phyloP scores from a whole-genome alignment of 2,329 filamentous ascomycete species.

The Canariomyces notabilis region DNA sequence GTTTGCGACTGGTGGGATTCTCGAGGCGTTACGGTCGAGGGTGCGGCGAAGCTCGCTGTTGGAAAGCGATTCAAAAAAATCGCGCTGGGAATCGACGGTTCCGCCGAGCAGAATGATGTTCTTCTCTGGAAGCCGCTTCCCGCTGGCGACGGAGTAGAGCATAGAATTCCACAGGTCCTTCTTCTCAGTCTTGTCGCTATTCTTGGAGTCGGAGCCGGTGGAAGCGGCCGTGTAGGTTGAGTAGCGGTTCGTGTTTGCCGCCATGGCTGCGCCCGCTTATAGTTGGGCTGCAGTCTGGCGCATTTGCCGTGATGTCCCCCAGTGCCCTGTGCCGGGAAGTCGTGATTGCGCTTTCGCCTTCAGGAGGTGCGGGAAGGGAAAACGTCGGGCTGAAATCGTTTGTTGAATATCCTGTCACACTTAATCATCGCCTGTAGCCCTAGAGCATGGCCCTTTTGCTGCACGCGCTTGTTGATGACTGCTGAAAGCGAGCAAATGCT shows the following conservation, averaged over 20 bases:
- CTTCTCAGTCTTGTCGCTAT: slow-evolving; percentile 59
- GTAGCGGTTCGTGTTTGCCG: slow-evolving; percentile 49
- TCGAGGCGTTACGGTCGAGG: slow-evolving; percentile 51
- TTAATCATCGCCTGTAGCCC: not conserved
- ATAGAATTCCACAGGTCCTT: slow-evolving; percentile 93
- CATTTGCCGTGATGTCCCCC: no score
- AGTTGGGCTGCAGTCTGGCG: slow-evolving; percentile 4
- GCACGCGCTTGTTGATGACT: not conserved
- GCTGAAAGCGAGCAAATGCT: not conserved
- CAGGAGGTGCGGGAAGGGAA: not conserved
- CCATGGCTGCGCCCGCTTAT: slow-evolving; percentile 35
- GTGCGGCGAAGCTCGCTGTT: slow-evolving; percentile 49
- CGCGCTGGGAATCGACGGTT: slow-evolving; percentile 74
- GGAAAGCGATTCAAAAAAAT: slow-evolving; percentile 68
- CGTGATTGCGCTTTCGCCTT: not conserved
- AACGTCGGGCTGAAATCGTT: not conserved
- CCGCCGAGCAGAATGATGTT: slow-evolving; percentile 82
- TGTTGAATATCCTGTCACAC: not conserved
- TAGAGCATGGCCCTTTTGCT: no score
- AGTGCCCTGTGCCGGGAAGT: no score
- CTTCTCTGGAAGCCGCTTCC: slow-evolving; percentile 86
- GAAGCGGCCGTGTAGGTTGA: slow-evolving; percentile 56
- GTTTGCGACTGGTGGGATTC: slow-evolving; percentile 77
- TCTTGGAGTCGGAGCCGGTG: slow-evolving; percentile 49
- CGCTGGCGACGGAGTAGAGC: slow-evolving; percentile 84